Evolutionary conservation across 202 grass and related monocot species (phyloP), one percentile per base, ranked within the genome.

Genomic region (Zoysia matrella): DNA sequence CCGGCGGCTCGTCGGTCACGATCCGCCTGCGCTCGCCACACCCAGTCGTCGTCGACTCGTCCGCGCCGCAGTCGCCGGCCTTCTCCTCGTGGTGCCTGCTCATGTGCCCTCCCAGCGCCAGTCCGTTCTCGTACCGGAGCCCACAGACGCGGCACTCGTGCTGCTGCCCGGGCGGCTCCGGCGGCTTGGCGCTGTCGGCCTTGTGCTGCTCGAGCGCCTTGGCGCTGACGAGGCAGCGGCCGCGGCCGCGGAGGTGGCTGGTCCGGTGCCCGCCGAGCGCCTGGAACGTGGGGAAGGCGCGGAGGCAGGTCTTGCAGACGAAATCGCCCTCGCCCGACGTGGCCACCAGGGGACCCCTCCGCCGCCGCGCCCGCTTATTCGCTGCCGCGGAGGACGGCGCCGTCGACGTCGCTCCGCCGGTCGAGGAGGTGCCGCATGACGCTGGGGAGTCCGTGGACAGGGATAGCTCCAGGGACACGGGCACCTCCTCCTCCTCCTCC

Each of bases 41-140:
- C 74, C 88, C 83, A 86, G 0, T 39, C 13, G 11, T 89, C 68
- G 30, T 36, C 30, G 30, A 36, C 30, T 36, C 30, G 30, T 36
- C 30, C 30, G 30, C 30, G 30, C 30, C 30, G 30, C 30, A 36
- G 48, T 7, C 68, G 69, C 30, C 9, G 56, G n/a, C 61, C 78
- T 52, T 54, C 65, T 89, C 84, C 50, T 89, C 62, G 9, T 83
- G 88, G 77, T 96, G 93, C 47, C 94, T 43, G 67, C 94, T 42
- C 93, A 96, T 96, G 83, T 96, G 93, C 0, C 90, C 93, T 0
- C 93, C 93, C 2, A 97, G 62, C 43, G 93, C 93, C 90, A 93
- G 93, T 0, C 94, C 94, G 73, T 82, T 82, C 81, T 89, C 80
- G 76, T 92, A 95, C 1, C 74, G 78, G 2, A 68, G 61, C 47